Evolutionary conservation across 805 yeast species (phyloP), one percentile per base, ranked within the genome.

Genomic region (Osmozyma mogii): DNA sequence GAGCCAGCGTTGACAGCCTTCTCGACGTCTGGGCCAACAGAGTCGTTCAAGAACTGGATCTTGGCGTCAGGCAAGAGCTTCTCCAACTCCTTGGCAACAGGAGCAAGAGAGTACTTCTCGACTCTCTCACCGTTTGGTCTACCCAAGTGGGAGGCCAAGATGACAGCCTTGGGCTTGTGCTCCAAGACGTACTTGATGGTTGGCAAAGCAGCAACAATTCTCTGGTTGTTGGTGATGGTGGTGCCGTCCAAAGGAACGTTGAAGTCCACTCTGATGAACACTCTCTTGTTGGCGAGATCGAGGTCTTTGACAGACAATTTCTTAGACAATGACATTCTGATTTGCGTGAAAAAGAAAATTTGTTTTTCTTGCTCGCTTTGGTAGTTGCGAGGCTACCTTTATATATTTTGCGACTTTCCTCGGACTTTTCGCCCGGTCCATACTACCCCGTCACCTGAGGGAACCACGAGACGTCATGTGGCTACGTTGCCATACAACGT

Each of bases 181-280:
- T 84, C 89, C 58, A 83, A 69, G 31, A 89, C 96, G 62, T 89
- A 92, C 67, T 94, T 65, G 70, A 92, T 92, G 49, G 99, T 89
- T 63, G 99, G 99, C 52, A 94, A 69, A 47, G 99, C 98, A 60
- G 98, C 99, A 52, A 88, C 97, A 56, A 92, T 92, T 71, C 99
- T 82, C 72, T 92, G 97, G 74, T 92, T 94, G 78, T 94, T 92
- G 70, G 99, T 94, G 73, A 92, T 92, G 59, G 79, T 88, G 54
- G 74, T 75, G 49, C 96, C 97, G 57, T 92, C 97, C 51, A 92
- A 78, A 59, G 94, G 94, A 44, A 83, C 94, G 68, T 83, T 83
- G 75, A 83, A 83, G 64, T 89, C 96, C 41, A 94, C 98, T 70
- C 99, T 84, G 75, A 92, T 89, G 70, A 92, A 88, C 62, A 92